Conservation (phyloP, 495 filamentous ascomycete species). For the Symbiotaphrina buchneri region DNA sequence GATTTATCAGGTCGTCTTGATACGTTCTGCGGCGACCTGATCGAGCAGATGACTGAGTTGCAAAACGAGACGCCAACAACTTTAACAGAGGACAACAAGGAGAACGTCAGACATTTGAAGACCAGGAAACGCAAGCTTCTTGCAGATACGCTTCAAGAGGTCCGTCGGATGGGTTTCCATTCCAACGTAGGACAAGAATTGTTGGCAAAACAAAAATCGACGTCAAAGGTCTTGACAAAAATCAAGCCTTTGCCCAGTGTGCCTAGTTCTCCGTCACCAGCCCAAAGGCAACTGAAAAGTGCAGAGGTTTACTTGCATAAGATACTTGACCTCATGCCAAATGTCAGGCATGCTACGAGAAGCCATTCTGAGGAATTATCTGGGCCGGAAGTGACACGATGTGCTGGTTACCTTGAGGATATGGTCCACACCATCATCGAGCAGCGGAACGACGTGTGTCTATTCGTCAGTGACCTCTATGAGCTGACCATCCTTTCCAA, state of each 20-base stretch:
- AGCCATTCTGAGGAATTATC: constrained; percentile 73
- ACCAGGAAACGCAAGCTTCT: constrained; percentile 77
- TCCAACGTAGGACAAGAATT: constrained; percentile 47
- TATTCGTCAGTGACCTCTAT: too few relatives aligned
- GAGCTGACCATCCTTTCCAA: too few relatives aligned
- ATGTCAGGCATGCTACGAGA: constrained; percentile 34
- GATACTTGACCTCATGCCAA: constrained; percentile 43
- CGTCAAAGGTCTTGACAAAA: constrained; percentile 40
- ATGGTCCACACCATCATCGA: constrained; percentile 41
- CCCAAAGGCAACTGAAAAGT: constrained; percentile 10
- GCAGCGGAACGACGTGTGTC: constrained; percentile 47
- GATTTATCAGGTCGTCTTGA: constrained; percentile 24
- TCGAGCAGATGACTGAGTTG: constrained; percentile 43
- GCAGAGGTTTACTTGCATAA: constrained; percentile 61
- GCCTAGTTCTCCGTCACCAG: constrained; percentile 5
- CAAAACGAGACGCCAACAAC: constrained; percentile 57
- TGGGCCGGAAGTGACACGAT: constrained; percentile 48
- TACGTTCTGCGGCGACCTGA: constrained; percentile 39
- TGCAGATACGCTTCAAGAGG: constrained; percentile 56
- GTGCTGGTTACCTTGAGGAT: constrained; percentile 64
- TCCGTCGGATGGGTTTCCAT: constrained; percentile 76
- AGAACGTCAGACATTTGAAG: constrained; percentile 66
- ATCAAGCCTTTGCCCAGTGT: constrained; percentile 12
- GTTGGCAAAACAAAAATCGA: constrained; percentile 46
- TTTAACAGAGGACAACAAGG: constrained; percentile 64